Conservation (phyloP, 1,284 basidiomycete genomes). For the Papiliotrema laurentii region DNA sequence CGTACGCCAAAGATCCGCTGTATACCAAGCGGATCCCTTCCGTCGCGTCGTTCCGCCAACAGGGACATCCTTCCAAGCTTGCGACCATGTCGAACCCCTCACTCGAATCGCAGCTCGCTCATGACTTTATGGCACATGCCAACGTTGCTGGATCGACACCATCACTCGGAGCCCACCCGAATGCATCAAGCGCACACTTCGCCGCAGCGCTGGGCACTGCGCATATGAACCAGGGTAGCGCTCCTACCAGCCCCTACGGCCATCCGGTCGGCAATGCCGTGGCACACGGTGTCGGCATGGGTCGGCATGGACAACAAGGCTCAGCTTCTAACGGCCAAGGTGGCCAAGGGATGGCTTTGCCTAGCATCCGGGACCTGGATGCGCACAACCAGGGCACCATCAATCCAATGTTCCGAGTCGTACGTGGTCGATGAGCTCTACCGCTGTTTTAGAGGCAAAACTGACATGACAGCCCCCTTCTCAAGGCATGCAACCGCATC, state of each 20-base stretch:
- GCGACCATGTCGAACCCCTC: conserved; percentile 75
- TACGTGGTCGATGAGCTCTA: conserved; percentile 50
- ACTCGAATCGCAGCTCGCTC: conserved; percentile 70
- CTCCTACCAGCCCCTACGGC: conserved; percentile 40
- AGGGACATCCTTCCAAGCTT: conserved; percentile 59
- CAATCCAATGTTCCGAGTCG: conserved; percentile 88
- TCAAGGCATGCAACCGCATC: conserved; percentile 25
- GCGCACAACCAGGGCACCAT: conserved; percentile 54
- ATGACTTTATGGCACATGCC: conserved; percentile 69
- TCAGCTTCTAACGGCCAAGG: no score
- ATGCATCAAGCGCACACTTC: not conserved
- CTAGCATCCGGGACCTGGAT: conserved; percentile 51
- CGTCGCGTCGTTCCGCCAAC: conserved; percentile 62
- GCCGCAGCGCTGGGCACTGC: conserved; percentile 1
- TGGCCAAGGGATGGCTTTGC: conserved; percentile 16
- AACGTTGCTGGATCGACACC: conserved; percentile 53
- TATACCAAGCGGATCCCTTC: conserved; percentile 51
- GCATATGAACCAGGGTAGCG: conserved; percentile 16
- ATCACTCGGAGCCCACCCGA: conserved; percentile 28
- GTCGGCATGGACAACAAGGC: conserved; percentile 10
- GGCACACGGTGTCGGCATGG: conserved; percentile 31
- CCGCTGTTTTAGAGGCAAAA: not conserved
- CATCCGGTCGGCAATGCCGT: conserved; percentile 35
- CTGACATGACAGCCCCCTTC: conserved; percentile 8
- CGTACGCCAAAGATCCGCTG: conserved; percentile 8